These are phyloP conservation scores for Lodderomyces theae DNA, from an alignment of 1,139 yeast species.

Conservation along the genomic window DNA sequence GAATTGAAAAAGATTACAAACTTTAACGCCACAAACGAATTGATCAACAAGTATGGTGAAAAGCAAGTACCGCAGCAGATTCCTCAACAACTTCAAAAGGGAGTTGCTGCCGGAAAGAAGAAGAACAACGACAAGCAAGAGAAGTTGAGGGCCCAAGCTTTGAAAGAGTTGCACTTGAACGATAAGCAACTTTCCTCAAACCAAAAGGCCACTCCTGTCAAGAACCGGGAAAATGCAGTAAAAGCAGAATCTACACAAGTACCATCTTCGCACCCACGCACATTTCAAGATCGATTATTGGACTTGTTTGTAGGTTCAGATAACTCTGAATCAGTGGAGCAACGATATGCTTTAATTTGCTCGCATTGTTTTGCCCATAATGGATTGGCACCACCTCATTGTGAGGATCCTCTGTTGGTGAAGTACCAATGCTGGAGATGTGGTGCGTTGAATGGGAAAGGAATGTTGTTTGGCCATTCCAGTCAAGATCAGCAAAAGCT, in stretches of 20 bases:
- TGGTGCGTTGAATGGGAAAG: conserved; percentile 53
- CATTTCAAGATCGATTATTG: conserved; percentile 43
- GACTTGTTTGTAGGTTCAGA: conserved; percentile 70
- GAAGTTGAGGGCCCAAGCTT: conserved; percentile 11
- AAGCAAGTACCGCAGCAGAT: conserved; percentile 5
- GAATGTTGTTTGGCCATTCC: conserved; percentile 12
- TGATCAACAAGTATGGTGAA: conserved; percentile 56
- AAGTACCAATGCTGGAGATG: conserved; percentile 73
- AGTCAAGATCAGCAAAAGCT: background rate
- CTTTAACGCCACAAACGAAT: conserved; percentile 70
- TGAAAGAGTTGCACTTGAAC: conserved; percentile 13
- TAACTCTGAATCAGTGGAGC: conserved; percentile 58
- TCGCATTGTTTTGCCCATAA: conserved; percentile 63
- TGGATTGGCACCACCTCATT: conserved; percentile 79
- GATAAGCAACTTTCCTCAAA: conserved; percentile 4
- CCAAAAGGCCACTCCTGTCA: background rate
- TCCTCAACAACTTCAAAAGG: conserved; percentile 6
- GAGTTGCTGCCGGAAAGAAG: background rate
- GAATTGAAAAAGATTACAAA: conserved; percentile 78
- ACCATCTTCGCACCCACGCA: conserved; percentile 13
- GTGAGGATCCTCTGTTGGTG: conserved; percentile 50
- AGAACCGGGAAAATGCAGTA: background rate
- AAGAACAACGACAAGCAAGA: conserved; percentile 2
- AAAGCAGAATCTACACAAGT: conserved; percentile 3
- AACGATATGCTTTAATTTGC: conserved; percentile 75